Evolutionary conservation across 2,329 filamentous ascomycete genomes (phyloP).

Genomic region (Colletotrichum simmondsii): DNA sequence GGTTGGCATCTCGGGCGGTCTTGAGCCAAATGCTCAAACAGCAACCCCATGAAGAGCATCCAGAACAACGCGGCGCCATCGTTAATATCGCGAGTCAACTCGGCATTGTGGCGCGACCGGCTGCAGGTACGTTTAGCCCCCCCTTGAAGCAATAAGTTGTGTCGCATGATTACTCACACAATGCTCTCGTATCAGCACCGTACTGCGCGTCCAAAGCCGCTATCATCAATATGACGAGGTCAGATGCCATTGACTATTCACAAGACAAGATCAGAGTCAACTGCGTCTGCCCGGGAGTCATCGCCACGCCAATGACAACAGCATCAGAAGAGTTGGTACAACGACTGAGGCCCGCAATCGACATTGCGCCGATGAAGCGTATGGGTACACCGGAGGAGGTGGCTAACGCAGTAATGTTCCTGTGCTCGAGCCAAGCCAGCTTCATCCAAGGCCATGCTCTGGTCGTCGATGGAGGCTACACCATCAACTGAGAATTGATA

Average conservation of each 20-base stretch:
- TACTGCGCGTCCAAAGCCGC: conserved; percentile 70
- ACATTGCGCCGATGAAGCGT: conserved; percentile 61
- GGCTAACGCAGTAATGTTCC: conserved; percentile 59
- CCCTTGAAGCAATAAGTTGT: not conserved
- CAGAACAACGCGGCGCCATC: conserved; percentile 56
- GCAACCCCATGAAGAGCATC: conserved; percentile 51
- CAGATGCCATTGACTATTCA: conserved; percentile 68
- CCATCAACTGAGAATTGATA: conserved; percentile 51
- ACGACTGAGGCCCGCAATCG: conserved; percentile 51
- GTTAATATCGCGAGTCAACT: conserved; percentile 65
- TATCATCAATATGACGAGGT: conserved; percentile 66
- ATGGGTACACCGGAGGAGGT: conserved; percentile 62
- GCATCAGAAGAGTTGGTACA: conserved; percentile 49
- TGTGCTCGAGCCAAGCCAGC: conserved; percentile 59
- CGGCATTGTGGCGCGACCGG: conserved; percentile 58
- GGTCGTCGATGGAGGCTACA: conserved; percentile 64
- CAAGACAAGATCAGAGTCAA: conserved; percentile 54
- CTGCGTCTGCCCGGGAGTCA: conserved; percentile 75
- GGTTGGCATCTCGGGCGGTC: conserved; percentile 57
- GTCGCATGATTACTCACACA: not conserved
- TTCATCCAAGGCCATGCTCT: conserved; percentile 64
- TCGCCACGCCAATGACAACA: conserved; percentile 59
- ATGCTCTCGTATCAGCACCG: conserved; percentile 49
- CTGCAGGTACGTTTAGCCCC: conserved; percentile 49
- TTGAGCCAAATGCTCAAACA: conserved; percentile 58